A percentile compares a stretch with the other conserved stretches of the same genome.
These are phyloP conservation scores for Eutrema japonicum DNA, from an alignment of 345 rosid species.

Conservation along the genomic window DNA sequence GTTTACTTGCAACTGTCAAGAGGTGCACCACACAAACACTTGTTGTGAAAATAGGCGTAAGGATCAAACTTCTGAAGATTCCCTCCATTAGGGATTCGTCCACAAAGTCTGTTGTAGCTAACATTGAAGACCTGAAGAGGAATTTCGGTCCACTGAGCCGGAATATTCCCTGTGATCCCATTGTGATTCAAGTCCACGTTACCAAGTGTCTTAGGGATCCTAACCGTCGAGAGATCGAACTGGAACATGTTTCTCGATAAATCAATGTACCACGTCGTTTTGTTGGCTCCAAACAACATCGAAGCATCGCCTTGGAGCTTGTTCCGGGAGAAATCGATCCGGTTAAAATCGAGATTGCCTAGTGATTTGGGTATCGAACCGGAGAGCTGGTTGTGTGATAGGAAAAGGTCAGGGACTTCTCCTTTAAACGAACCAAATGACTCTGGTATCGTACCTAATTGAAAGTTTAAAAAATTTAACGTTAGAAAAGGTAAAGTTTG, in stretches of 20 bases:
- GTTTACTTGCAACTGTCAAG: conserved; percentile 54
- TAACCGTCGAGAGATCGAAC: conserved; percentile 59
- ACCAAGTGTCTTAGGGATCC: conserved; percentile 48
- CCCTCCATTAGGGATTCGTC: conserved; percentile 69
- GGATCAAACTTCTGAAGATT: conserved; percentile 59
- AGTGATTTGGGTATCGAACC: conserved; percentile 63
- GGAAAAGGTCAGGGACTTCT: conserved; percentile 44
- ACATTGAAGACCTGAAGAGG: conserved; percentile 57
- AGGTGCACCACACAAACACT: conserved; percentile 84
- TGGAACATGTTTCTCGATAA: conserved; percentile 66
- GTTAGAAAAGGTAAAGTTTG: not conserved
- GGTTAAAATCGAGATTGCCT: conserved; percentile 51
- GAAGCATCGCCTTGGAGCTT: conserved; percentile 68
- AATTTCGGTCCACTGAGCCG: conserved; percentile 48
- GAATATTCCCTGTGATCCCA: conserved; percentile 64
- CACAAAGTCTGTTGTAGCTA: conserved; percentile 79
- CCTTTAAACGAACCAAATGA: conserved; percentile 57
- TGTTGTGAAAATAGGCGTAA: conserved; percentile 59
- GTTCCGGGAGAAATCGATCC: conserved; percentile 68
- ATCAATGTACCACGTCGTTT: conserved; percentile 47
- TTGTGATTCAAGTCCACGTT: conserved; percentile 69
- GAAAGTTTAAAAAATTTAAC: not conserved
- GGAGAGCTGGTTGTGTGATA: conserved; percentile 72
- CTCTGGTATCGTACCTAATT: conserved; percentile 57
- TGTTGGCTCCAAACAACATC: conserved; percentile 47